Percentiles rank a stretch among this genome's conserved stretches.
Conservation (phyloP, 2,329 filamentous ascomycete species). For the Alternaria sp. region DNA sequence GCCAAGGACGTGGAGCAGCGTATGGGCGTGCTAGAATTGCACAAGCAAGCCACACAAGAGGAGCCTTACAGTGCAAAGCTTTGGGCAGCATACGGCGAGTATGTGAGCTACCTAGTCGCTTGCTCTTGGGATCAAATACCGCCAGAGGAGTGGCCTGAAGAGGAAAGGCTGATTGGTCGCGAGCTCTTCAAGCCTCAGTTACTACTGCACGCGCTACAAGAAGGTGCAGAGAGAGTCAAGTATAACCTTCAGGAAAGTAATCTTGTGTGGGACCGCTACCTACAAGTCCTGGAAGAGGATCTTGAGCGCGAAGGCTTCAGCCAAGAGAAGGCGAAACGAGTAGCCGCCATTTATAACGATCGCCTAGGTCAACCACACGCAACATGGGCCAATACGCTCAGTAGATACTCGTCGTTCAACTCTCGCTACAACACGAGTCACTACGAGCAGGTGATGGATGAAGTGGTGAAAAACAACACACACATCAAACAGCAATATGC, state of each 20-base stretch:
- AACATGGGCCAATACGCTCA: slow-evolving; percentile 77
- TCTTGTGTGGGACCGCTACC: slow-evolving; percentile 80
- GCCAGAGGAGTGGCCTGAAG: slow-evolving; percentile 62
- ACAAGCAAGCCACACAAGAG: slow-evolving; percentile 72
- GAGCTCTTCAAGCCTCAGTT: slow-evolving; percentile 75
- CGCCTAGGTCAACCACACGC: slow-evolving; percentile 76
- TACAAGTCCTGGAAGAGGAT: slow-evolving; percentile 74
- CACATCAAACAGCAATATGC: slow-evolving; percentile 70
- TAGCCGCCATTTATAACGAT: slow-evolving; percentile 74
- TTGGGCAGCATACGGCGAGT: slow-evolving; percentile 82
- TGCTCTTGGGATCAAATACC: slow-evolving; percentile 66
- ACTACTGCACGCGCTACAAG: slow-evolving; percentile 73
- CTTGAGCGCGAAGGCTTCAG: slow-evolving; percentile 63
- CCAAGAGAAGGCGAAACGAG: slow-evolving; percentile 67
- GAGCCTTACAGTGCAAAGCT: slow-evolving; percentile 77
- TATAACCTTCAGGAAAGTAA: slow-evolving; percentile 81
- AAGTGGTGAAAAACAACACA: slow-evolving; percentile 69
- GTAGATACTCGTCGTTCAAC: slow-evolving; percentile 77
- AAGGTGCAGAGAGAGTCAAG: slow-evolving; percentile 74
- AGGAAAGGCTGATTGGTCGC: slow-evolving; percentile 73
- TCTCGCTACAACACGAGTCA: slow-evolving; percentile 73
- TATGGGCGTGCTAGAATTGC: slow-evolving; percentile 74
- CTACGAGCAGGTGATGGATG: slow-evolving; percentile 79
- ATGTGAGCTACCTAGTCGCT: slow-evolving; percentile 74
- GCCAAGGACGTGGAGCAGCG: slow-evolving; percentile 70